phyloP scores from a whole-genome alignment of 495 filamentous ascomycete species.

The Pyronema omphalodes region DNA sequence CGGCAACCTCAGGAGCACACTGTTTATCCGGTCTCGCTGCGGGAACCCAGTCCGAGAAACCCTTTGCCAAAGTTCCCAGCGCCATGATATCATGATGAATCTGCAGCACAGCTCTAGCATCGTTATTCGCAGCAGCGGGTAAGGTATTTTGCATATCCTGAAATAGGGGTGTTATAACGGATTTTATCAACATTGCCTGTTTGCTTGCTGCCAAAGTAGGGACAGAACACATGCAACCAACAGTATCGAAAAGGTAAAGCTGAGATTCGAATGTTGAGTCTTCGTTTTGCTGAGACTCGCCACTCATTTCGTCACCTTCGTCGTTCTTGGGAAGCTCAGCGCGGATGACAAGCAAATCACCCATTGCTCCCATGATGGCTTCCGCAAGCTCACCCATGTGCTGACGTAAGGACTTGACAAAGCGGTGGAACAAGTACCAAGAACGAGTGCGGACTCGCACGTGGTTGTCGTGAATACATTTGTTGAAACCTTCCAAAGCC shows the following conservation, averaged over 20 bases:
- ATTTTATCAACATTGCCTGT: conserved; percentile 66
- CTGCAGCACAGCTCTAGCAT: conserved; percentile 64
- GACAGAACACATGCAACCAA: conserved; percentile 75
- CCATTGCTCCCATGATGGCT: conserved; percentile 73
- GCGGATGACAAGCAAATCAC: conserved; percentile 72
- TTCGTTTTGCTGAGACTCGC: conserved; percentile 72
- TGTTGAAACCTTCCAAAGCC: conserved; percentile 83
- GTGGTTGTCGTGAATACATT: conserved; percentile 69
- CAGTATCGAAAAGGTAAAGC: conserved; percentile 82
- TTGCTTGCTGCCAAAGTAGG: conserved; percentile 54
- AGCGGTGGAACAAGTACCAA: conserved; percentile 89
- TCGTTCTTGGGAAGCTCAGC: conserved; percentile 64
- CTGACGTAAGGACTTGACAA: conserved; percentile 69
- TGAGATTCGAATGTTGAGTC: conserved; percentile 81
- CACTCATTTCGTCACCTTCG: conserved; percentile 77
- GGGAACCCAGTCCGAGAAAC: conserved; percentile 74
- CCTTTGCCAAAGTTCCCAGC: conserved; percentile 70
- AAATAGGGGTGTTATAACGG: conserved; percentile 73
- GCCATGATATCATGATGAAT: conserved; percentile 96
- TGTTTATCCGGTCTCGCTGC: conserved; percentile 28
- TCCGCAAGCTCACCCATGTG: conserved; percentile 77
- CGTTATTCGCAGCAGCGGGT: conserved; percentile 50
- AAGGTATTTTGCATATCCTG: conserved; percentile 65
- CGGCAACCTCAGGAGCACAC: conserved; percentile 44
- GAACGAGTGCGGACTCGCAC: conserved; percentile 70